Conservation (phyloP, 148 eudicot species). For the Vaccinium macrocarpon region DNA sequence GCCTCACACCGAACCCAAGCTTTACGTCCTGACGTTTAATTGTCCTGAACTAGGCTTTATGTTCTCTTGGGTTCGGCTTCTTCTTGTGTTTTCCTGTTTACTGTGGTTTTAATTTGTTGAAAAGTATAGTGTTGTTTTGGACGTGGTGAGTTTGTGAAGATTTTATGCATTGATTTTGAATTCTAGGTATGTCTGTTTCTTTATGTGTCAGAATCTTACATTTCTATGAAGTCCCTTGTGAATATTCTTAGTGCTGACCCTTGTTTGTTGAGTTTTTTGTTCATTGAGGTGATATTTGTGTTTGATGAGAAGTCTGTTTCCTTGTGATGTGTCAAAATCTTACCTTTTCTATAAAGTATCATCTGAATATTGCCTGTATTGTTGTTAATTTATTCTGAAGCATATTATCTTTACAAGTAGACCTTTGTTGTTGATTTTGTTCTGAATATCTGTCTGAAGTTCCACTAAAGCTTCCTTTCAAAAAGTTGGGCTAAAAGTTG, state of each 20-base stretch:
- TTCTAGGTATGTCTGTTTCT: not conserved
- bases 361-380: not conserved
- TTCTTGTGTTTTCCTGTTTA: not conserved
- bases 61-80: not conserved
- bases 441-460: conserved; percentile 5
- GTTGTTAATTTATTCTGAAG: not conserved
- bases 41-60: not conserved
- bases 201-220: not conserved
- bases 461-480: not conserved
- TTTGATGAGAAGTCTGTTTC: not conserved
- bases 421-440: not conserved
- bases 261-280: not conserved
- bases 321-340: not conserved
- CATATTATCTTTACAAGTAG: not conserved
- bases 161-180: conserved; percentile 8
- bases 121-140: not conserved
- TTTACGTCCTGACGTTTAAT: not conserved
- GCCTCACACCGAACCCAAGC: not conserved
- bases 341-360: not conserved
- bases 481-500: not conserved
- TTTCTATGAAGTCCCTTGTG: conserved; percentile 3
- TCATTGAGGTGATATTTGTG: not conserved
- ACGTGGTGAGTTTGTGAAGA: not conserved
- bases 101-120: not conserved
- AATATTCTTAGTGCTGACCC: not conserved